Percentiles rank a stretch among this genome's conserved stretches.
Evolutionary conservation across 768 basidiomycete genomes (phyloP).

Genomic region (Pseudohyphozyma bogoriensis): DNA sequence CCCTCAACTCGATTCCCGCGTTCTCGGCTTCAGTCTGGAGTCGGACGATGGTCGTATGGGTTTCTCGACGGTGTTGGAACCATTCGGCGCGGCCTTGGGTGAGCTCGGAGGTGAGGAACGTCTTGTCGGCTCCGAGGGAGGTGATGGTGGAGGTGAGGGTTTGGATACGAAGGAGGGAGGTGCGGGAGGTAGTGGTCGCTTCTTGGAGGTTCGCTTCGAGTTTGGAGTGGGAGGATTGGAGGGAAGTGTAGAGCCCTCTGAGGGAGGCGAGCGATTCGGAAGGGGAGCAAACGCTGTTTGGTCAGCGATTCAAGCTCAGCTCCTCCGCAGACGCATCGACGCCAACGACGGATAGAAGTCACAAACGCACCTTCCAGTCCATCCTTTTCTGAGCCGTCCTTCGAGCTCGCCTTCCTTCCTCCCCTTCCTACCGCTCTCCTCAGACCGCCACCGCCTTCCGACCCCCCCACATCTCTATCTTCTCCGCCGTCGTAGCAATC

Average conservation of each 20-base stretch:
- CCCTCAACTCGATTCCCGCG: constrained; percentile 55
- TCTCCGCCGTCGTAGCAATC: too few relatives aligned
- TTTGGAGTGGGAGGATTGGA: constrained; percentile 39
- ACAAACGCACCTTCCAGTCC: constrained; percentile 59
- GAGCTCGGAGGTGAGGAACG: constrained; percentile 61
- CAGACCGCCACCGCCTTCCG: too few relatives aligned
- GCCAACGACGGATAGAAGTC: neutral
- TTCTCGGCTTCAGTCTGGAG: constrained; percentile 70
- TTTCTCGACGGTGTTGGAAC: constrained; percentile 8
- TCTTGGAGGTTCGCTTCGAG: constrained; percentile 21
- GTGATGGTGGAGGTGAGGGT: constrained; percentile 19
- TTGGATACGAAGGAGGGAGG: constrained; percentile 20
- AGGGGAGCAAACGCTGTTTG: neutral
- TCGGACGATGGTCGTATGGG: constrained; percentile 60
- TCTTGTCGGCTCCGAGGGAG: constrained; percentile 77
- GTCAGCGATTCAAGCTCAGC: too few relatives aligned
- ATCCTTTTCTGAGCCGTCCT: constrained; percentile 59
- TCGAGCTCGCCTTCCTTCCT: constrained; percentile 43
- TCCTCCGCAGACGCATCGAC: too few relatives aligned
- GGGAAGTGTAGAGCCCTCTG: constrained; percentile 61
- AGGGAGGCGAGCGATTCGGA: constrained; percentile 54
- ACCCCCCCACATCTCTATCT: too few relatives aligned
- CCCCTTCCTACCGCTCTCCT: too few relatives aligned
- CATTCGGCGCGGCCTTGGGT: constrained; percentile 39
- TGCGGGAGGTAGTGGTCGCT: constrained; percentile 3